Evolutionary conservation across 176 grass and related monocot species (phyloP).

Genomic region (Puya raimondii): DNA sequence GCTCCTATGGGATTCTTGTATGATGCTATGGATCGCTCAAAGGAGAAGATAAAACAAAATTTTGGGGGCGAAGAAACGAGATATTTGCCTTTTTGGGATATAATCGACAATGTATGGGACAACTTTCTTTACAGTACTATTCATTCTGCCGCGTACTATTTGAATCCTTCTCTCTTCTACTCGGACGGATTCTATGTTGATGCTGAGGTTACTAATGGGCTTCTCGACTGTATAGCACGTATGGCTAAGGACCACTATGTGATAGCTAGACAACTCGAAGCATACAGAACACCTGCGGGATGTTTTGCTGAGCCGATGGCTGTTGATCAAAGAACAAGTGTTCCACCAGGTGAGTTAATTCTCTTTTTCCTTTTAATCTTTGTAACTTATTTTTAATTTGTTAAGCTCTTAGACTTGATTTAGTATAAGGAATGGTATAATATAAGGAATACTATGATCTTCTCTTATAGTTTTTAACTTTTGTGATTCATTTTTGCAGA

Average conservation of each 20-base stretch:
- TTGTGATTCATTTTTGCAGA: background rate
- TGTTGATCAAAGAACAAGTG: conserved; percentile 24
- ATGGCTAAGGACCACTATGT: conserved; percentile 22
- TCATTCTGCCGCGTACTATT: conserved; percentile 55
- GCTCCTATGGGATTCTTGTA: conserved; percentile 57
- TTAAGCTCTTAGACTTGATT: background rate
- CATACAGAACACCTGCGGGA: conserved; percentile 36
- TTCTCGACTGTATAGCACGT: conserved; percentile 31
- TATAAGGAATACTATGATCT: background rate
- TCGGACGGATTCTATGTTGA: conserved; percentile 29
- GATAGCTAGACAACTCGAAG: conserved; percentile 40
- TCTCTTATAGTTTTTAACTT: background rate
- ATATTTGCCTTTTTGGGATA: conserved; percentile 32
- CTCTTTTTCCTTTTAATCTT: conserved; percentile 4
- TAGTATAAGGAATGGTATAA: background rate
- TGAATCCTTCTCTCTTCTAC: conserved; percentile 73
- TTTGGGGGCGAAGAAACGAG: conserved; percentile 30
- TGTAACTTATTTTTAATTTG: conserved; percentile 8
- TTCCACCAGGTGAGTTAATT: conserved; percentile 51
- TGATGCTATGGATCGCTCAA: conserved; percentile 65
- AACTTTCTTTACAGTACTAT: conserved; percentile 56
- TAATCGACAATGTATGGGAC: conserved; percentile 65
- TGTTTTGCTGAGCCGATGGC: conserved; percentile 32
- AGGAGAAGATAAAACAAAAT: conserved; percentile 48
- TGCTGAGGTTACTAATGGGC: conserved; percentile 53